Evolutionary conservation across 2,329 filamentous ascomycete genomes (phyloP).

Genomic region (Fusarium albosuccineum): DNA sequence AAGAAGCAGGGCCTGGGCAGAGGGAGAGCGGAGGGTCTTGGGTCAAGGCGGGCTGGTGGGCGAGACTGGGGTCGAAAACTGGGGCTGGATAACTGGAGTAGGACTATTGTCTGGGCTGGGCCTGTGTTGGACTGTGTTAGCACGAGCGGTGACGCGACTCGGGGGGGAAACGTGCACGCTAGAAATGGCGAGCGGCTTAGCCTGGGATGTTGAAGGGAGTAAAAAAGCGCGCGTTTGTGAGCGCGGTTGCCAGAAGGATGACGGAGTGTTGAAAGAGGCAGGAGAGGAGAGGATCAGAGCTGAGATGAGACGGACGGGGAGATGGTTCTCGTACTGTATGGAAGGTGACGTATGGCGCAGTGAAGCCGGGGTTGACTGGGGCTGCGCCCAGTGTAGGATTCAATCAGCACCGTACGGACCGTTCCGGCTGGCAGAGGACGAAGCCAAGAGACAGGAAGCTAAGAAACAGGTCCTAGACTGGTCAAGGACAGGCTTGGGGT

Average conservation of each 20-base stretch:
- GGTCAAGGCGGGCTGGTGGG: conserved; percentile 28
- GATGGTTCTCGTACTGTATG: conserved; percentile 11
- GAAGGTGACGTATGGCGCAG: neutral
- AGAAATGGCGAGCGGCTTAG: neutral
- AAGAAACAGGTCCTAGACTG: neutral
- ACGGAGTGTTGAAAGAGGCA: conserved; percentile 1
- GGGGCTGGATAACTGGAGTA: conserved; percentile 24
- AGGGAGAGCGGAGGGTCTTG: conserved; percentile 29
- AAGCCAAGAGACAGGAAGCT: neutral
- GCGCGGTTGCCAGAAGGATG: neutral
- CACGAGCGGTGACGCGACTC: conserved; percentile 7
- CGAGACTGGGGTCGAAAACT: conserved; percentile 41
- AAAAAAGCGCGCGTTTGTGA: neutral
- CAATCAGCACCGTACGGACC: conserved; percentile 16
- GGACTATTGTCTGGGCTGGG: conserved; percentile 11
- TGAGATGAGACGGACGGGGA: conserved; percentile 11
- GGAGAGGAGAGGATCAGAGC: conserved; percentile 12
- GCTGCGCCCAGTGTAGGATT: neutral
- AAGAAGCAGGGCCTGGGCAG: conserved; percentile 19
- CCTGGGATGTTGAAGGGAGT: neutral
- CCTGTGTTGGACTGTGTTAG: conserved; percentile 6
- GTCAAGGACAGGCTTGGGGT: neutral
- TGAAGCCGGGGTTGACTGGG: neutral
- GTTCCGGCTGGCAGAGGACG: conserved; percentile 1
- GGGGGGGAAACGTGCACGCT: neutral